These are phyloP conservation scores for Phylloporus sp. DNA, from an alignment of 768 basidiomycete species.

Conservation along the genomic window DNA sequence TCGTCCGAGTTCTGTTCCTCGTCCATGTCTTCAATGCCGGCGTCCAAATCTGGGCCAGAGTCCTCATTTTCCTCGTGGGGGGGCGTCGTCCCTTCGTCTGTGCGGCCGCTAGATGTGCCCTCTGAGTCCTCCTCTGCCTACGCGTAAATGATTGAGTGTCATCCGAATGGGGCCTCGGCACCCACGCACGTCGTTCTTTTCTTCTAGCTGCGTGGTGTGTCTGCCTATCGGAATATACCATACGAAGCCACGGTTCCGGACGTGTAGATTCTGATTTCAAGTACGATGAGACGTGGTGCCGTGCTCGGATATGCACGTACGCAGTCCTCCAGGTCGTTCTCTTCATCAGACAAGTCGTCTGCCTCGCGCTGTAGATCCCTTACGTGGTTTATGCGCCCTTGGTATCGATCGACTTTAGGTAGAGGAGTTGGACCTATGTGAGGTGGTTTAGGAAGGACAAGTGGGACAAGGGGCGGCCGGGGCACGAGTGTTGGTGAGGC, in stretches of 20 bases:
- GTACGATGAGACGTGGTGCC: background rate
- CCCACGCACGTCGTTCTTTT: conserved; percentile 71
- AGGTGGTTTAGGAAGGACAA: conserved; percentile 60
- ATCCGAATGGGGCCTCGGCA: background rate
- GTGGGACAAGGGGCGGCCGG: conserved; percentile 55
- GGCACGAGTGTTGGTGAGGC: conserved; percentile 73
- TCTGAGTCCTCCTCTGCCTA: conserved; percentile 36
- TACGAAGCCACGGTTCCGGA: conserved; percentile 61
- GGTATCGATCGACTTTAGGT: conserved; percentile 41
- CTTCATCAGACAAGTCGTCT: conserved; percentile 82
- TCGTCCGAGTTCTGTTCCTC: conserved; percentile 39
- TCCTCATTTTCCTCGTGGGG: conserved; percentile 39
- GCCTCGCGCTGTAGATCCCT: conserved; percentile 73
- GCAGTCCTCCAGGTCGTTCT: conserved; percentile 72
- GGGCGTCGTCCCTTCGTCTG: conserved; percentile 26
- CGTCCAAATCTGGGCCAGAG: conserved; percentile 34
- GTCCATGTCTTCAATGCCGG: conserved; percentile 40
- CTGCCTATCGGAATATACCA: conserved; percentile 73
- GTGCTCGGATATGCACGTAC: conserved; percentile 38
- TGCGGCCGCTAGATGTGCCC: conserved; percentile 29
- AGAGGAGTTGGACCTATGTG: conserved; percentile 62
- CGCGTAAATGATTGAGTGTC: background rate
- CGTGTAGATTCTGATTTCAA: conserved; percentile 44
- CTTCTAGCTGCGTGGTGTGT: conserved; percentile 68
- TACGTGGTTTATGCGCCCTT: conserved; percentile 54